Conservation (phyloP, 1,139 yeast genomes). For the Magnusiomyces sp. region DNA sequence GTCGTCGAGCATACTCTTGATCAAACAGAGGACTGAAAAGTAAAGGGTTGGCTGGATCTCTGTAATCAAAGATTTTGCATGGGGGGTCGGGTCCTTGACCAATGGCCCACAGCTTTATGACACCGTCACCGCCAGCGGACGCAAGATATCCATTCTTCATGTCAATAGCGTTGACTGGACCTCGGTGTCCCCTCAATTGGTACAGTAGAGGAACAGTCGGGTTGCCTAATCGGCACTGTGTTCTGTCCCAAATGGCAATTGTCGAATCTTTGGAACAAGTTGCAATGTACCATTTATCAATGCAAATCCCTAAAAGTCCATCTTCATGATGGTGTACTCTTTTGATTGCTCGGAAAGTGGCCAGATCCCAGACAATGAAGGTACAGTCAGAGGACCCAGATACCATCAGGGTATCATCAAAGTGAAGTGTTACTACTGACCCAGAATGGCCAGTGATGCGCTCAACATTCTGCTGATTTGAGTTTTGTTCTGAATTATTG, state of each 20-base stretch:
- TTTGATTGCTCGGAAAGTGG: slow-evolving; percentile 21
- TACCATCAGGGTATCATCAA: slow-evolving; percentile 28
- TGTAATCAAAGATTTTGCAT: neutral
- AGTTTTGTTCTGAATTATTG: neutral
- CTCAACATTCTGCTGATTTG: slow-evolving; percentile 1
- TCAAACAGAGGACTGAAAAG: too few relatives aligned
- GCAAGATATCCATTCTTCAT: slow-evolving; percentile 24
- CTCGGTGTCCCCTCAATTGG: slow-evolving; percentile 24
- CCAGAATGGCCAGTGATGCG: slow-evolving; percentile 26
- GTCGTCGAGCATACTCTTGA: too few relatives aligned
- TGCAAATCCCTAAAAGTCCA: slow-evolving; percentile 29
- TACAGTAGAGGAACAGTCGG: slow-evolving; percentile 1
- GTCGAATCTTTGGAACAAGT: slow-evolving; percentile 32
- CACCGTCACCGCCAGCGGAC: slow-evolving; percentile 33
- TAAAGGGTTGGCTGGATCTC: neutral
- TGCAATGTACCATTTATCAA: slow-evolving; percentile 24
- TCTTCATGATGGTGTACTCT: slow-evolving; percentile 24
- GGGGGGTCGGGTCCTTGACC: slow-evolving; percentile 14
- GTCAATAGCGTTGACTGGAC: slow-evolving; percentile 33
- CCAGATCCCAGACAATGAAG: slow-evolving; percentile 30
- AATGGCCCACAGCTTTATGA: slow-evolving; percentile 28
- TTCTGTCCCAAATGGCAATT: slow-evolving; percentile 27
- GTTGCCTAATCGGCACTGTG: slow-evolving; percentile 4
- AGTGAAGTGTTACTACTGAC: slow-evolving; percentile 30
- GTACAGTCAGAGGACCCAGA: slow-evolving; percentile 33